Evolutionary conservation across 2,329 filamentous ascomycete genomes (phyloP), one percentile per base, ranked within the genome.

Genomic region (Aureobasidium sp.): DNA sequence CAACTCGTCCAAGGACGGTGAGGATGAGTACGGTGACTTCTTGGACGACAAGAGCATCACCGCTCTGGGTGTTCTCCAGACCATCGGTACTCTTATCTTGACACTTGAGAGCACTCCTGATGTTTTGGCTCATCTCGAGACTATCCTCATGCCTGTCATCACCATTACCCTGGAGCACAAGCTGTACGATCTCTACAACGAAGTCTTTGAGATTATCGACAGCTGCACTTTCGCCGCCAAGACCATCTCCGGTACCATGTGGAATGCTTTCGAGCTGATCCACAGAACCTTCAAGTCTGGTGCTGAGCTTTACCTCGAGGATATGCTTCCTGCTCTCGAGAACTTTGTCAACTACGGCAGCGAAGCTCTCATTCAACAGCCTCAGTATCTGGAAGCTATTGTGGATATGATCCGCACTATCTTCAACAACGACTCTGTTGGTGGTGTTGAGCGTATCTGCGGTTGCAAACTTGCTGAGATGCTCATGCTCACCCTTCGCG

Each of bases 161-260:
- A 90, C 89, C 66, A 90, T 97, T 55, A 99, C 94, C 0, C 82
- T 99, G 27, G 91, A 97, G 77, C 97, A 99, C 79, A 97, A 97
- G 77, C 86, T 99, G 39, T 97, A 96, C 72, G 88, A 99, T 75
- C 79, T 99, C 27, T 99, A 97, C 76, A 99, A 97, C 73, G 94
- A 99, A 73, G 86, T 97, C 5, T 99, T 99, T 68, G 94, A 99
- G 77, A 99, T 99, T 69, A 96, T 99, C 68, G 94, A 99, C 74
- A 97, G 91, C 81, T 99, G 94, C 81, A 99, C 94, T 8, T 99
- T 97, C 73, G 91, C 94, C 10, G 93, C 94, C 64, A 99, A 97
- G 81, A 84, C 85, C 62, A 97, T 99, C 67, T 97, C 94, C 1
- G 85, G 88, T 10, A 96, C 90, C 44, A 99, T 99, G 94, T 99